A percentile compares a stretch with the other conserved stretches of the same genome.
phyloP scores from a whole-genome alignment of 2,329 filamentous ascomycete species.

The Trichoderma harzianum region DNA sequence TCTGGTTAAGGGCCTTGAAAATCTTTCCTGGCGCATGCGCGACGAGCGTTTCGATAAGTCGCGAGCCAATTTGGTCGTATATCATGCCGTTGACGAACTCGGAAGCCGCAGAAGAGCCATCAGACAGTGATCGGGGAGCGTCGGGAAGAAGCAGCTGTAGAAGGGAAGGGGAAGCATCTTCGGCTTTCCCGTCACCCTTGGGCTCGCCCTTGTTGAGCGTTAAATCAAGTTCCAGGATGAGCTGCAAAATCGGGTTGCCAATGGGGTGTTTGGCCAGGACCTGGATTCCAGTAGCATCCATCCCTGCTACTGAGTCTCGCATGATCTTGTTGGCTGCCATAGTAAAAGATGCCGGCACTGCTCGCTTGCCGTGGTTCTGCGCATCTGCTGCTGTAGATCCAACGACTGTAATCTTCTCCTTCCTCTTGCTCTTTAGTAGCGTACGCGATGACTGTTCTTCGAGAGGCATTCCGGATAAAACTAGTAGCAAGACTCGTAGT shows the following conservation, averaged over 20 bases:
- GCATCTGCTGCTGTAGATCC: constrained; percentile 52
- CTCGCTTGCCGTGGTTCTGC: constrained; percentile 40
- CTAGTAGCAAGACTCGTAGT: constrained; percentile 77
- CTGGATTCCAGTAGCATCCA: constrained; percentile 77
- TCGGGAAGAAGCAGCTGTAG: constrained; percentile 77
- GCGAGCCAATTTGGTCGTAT: constrained; percentile 87
- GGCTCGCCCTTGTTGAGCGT: constrained; percentile 66
- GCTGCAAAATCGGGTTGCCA: constrained; percentile 88
- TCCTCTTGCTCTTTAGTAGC: constrained; percentile 86
- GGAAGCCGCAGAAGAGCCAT: constrained; percentile 68
- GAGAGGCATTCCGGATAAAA: constrained; percentile 79
- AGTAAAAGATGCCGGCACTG: constrained; percentile 76
- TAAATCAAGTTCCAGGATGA: constrained; percentile 84
- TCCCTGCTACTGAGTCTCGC: constrained; percentile 65
- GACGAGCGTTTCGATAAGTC: constrained; percentile 83
- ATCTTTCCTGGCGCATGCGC: constrained; percentile 77
- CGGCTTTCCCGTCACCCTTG: constrained; percentile 46
- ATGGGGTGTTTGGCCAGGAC: constrained; percentile 84
- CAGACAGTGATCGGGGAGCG: constrained; percentile 64
- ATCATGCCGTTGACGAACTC: constrained; percentile 81
- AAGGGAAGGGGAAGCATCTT: constrained; percentile 48
- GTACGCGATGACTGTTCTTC: constrained; percentile 66
- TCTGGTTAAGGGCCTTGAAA: constrained; percentile 83
- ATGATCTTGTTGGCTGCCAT: constrained; percentile 79
- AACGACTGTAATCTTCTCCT: constrained; percentile 72